Base-by-base conservation (phyloP, 2,329 filamentous ascomycete genomes). In the Madurella fahalii region DNA sequence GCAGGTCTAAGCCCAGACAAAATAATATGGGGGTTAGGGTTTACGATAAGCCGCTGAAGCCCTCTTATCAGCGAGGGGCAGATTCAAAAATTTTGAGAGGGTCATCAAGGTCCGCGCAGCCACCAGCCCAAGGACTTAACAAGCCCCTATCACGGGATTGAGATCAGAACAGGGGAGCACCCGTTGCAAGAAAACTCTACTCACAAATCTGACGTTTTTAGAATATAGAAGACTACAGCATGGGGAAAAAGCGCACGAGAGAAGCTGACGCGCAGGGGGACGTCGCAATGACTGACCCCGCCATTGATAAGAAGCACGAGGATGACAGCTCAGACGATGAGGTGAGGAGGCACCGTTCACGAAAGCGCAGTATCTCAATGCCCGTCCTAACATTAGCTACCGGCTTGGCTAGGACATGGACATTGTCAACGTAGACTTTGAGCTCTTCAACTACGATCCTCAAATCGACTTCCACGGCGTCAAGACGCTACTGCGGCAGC, bases 371-470 rank as follows among this genome's bases (percentile, higher is more conserved):
- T 44, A 9, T 30, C 2, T 16, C 8, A 56, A 58, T 25, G 25
- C 4, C 25, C 7, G 4, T 25, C 25, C 53, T 39, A 5, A 25
- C 37, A 5, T 52, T 7, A n/a, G 15, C 13, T 13, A n/a, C n/a
- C 12, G 31, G 17, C n/a, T 31, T 32, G 32, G 25, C 25, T 15
- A 95, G 89, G 90, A 96, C 66, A 87, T 91, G 67, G 89, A 96
- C 68, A 87, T 93, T 70, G 84, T 99, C 61, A 87, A 97, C 68
- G 91, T 97, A 54, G 93, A 97, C 62, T 99, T 99, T 67, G 94
- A 99, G 76, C 97, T 91, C 89, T 99, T 97, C 76, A 95, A 96
- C 73, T 95, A 93, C 59, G 87, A 94, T 64, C 80, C 89, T 2
- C 84, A 88, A 8, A 81, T 95, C 64, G 94, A 99, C 72, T 97